Conservation (phyloP, 306 rosid genomes). For the Ormosia emarginata region DNA sequence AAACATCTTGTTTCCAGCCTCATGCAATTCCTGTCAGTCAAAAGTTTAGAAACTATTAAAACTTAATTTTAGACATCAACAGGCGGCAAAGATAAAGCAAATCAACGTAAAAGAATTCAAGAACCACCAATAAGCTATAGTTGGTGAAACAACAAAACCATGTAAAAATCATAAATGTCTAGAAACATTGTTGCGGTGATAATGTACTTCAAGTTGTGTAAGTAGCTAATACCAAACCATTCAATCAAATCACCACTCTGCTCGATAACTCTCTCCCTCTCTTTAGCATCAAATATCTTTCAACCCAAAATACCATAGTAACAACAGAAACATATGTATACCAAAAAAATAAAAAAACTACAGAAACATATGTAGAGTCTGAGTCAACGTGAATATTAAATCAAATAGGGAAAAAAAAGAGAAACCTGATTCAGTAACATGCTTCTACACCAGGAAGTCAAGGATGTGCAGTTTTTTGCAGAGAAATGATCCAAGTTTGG, state of each 20-base stretch:
- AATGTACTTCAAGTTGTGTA: neutral
- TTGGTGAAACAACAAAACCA: neutral
- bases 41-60: no score
- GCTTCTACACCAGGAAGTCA: neutral
- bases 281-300: no score
- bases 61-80: neutral
- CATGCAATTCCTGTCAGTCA: neutral
- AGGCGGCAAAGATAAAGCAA: neutral
- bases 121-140: neutral
- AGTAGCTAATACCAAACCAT: no score
- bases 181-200: no score
- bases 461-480: neutral
- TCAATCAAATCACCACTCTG: no score
- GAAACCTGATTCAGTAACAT: constrained; percentile 11
- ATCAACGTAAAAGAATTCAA: neutral
- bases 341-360: no score
- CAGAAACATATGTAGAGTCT: no score
- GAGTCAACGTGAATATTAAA: no score
- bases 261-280: no score
- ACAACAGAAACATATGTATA: no score
- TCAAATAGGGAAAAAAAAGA: neutral
- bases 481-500: neutral
- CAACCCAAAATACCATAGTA: no score
- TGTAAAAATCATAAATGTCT: no score
- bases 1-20: neutral